These are phyloP conservation scores for Musa troglodytarum DNA, from an alignment of 176 grass and related monocot species.

Conservation along the genomic window DNA sequence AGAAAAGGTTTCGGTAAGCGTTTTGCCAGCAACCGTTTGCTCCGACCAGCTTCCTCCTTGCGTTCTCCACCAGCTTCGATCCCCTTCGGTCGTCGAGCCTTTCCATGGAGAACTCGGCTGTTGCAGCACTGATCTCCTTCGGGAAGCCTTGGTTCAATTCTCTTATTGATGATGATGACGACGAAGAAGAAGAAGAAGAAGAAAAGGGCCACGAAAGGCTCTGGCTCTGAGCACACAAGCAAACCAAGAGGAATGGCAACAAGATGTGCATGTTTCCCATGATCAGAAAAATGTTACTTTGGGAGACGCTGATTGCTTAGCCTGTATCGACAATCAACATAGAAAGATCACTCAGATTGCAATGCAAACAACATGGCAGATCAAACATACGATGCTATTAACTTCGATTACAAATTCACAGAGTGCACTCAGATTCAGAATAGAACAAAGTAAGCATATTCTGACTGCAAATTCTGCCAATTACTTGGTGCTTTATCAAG, in stretches of 20 bases:
- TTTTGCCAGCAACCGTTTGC: slow-evolving; percentile 70
- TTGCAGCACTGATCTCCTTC: slow-evolving; percentile 21
- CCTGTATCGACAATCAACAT: background rate
- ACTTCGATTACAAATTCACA: too few species aligned
- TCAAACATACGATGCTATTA: too few species aligned
- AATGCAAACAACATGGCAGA: too few species aligned
- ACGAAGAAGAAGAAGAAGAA: background rate
- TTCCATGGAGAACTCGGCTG: slow-evolving; percentile 45
- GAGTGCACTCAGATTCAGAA: too few species aligned
- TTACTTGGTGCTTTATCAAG: too few species aligned
- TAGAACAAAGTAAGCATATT: too few species aligned
- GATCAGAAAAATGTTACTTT: background rate
- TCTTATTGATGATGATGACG: background rate
- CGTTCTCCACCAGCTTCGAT: slow-evolving; percentile 66
- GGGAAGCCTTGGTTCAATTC: background rate
- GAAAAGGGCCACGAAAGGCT: slow-evolving; percentile 26
- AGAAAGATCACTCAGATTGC: too few species aligned
- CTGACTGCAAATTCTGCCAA: too few species aligned
- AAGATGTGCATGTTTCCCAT: slow-evolving; percentile 7
- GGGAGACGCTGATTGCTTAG: background rate
- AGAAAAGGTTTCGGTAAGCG: slow-evolving; percentile 59
- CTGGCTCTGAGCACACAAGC: slow-evolving; percentile 9
- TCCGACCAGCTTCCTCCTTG: slow-evolving; percentile 38
- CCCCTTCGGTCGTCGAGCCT: slow-evolving; percentile 27
- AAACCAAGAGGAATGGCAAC: slow-evolving; percentile 13